Conservation (phyloP, 495 filamentous ascomycete genomes). For the Daldinia loculata region DNA sequence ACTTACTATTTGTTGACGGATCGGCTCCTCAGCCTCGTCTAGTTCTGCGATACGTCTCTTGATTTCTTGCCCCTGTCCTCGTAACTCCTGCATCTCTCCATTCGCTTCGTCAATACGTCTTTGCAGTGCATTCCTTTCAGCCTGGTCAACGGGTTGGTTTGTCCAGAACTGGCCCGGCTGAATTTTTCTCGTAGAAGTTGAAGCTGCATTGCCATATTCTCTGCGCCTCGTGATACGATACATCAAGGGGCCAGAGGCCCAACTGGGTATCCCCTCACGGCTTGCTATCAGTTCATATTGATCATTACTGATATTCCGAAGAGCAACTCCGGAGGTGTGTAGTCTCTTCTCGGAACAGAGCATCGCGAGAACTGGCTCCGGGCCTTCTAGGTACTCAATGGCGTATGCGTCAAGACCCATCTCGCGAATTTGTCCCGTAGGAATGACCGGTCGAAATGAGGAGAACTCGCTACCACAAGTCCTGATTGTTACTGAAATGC, state of each 20-base stretch:
- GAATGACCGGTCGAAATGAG: conserved; percentile 63
- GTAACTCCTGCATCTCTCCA: conserved; percentile 48
- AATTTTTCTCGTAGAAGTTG: conserved; percentile 67
- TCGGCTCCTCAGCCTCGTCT: conserved; percentile 18
- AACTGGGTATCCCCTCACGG: conserved; percentile 59
- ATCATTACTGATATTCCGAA: conserved; percentile 67
- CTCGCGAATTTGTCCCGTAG: conserved; percentile 58
- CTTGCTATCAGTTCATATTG: conserved; percentile 68
- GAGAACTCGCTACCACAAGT: conserved; percentile 58
- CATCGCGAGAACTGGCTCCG: conserved; percentile 86
- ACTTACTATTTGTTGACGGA: conserved; percentile 48
- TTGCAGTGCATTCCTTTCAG: conserved; percentile 63
- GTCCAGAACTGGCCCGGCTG: conserved; percentile 72
- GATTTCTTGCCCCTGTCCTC: conserved; percentile 49
- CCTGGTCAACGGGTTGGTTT: conserved; percentile 73
- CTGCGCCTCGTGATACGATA: conserved; percentile 69
- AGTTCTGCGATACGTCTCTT: conserved; percentile 49
- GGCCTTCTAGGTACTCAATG: conserved; percentile 78
- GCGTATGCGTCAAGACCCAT: conserved; percentile 83
- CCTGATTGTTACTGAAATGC: conserved; percentile 71
- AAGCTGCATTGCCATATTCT: conserved; percentile 78
- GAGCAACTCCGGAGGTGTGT: conserved; percentile 70
- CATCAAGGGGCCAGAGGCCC: conserved; percentile 66
- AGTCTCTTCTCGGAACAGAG: conserved; percentile 74
- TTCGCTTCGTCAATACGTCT: conserved; percentile 47